A percentile compares a stretch with the other conserved stretches of the same genome.
phyloP scores from a whole-genome alignment of 1,284 basidiomycete species.

The Cryptococcus jaspeensis region DNA sequence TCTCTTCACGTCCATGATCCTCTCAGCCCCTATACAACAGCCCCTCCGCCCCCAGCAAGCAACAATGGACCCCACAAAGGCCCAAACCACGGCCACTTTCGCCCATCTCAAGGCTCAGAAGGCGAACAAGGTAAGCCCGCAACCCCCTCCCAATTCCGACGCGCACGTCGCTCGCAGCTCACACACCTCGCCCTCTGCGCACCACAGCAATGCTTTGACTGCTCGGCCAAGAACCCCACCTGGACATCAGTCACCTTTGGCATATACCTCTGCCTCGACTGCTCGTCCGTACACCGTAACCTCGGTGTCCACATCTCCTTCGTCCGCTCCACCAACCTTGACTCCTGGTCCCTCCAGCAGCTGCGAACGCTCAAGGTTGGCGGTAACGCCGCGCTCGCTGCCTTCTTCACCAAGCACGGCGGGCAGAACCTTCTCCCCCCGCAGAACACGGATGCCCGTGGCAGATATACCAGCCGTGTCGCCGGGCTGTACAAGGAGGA shows the following conservation, averaged over 20 bases:
- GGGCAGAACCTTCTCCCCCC: slow-evolving; percentile 64
- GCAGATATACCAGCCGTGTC: slow-evolving; percentile 81
- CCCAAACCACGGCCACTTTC: slow-evolving; percentile 50
- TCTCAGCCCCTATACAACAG: not conserved
- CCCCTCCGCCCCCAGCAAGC: not conserved
- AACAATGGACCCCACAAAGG: slow-evolving; percentile 50
- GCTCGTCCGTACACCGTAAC: slow-evolving; percentile 91
- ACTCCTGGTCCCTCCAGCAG: slow-evolving; percentile 89
- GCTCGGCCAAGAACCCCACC: slow-evolving; percentile 92
- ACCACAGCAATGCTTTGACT: slow-evolving; percentile 89
- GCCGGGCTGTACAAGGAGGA: slow-evolving; percentile 93
- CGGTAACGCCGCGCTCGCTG: slow-evolving; percentile 83
- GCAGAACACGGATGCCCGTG: slow-evolving; percentile 73
- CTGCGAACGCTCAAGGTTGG: slow-evolving; percentile 95
- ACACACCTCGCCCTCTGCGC: not conserved
- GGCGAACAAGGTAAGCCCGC: slow-evolving; percentile 73
- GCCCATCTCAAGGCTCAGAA: slow-evolving; percentile 69
- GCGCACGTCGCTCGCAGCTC: not conserved
- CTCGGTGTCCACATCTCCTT: slow-evolving; percentile 99
- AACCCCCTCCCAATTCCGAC: not conserved
- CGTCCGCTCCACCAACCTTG: slow-evolving; percentile 94
- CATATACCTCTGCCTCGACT: slow-evolving; percentile 97
- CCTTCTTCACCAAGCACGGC: slow-evolving; percentile 88
- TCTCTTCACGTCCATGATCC: not conserved
- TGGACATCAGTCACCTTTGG: slow-evolving; percentile 97